Evolutionary conservation across 768 basidiomycete genomes (phyloP), one percentile per base, ranked within the genome.

Genomic region (Tulasnella sp.): DNA sequence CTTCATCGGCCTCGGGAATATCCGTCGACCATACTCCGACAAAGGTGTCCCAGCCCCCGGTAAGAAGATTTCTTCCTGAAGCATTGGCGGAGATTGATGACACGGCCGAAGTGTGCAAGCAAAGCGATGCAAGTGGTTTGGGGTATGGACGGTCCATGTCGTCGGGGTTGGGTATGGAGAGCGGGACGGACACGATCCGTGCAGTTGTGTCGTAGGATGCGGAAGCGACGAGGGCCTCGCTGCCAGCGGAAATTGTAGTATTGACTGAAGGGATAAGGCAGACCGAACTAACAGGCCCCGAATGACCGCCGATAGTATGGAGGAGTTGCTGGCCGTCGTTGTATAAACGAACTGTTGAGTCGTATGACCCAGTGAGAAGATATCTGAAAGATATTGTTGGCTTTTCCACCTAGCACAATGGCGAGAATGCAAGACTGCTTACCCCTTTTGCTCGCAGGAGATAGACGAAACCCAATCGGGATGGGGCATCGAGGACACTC

Each of bases 401-500:
- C 34, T 58, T 50, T 77, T 31, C 46, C 81, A 81, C 78, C 83
- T 72, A 58, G 58, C 42, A 31, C n/a, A 20, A 58, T 74, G 54
- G 80, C 78, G 40, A 82, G 80, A 77, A 73, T 82, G 44, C 64
- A 42, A 24, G n/a, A 20, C 22, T 72, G 80, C 83, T 74, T 81
- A 93, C 93, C 90, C 90, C 81, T 87, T 86, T 74, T 90, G 84
- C 82, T 88, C 85, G 84, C 91, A 93, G 7, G 91, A 92, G 28
- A 95, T 89, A 22, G 92, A 92, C 1, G 95, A 96, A 0, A 98
- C 94, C 97, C 97, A 99, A 82, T 98, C 96, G 77, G 98, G 93
- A 82, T 96, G 94, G 1, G 94, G 93, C 77, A 96, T 87, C 74
- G 92, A 89, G 0, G 93, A 90, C 86, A 96, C 90, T 81, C 92